Percentiles rank a stretch among this genome's conserved stretches.
These are phyloP conservation scores for Cardamine occulta DNA, from an alignment of 345 rosid species.

Conservation along the genomic window DNA sequence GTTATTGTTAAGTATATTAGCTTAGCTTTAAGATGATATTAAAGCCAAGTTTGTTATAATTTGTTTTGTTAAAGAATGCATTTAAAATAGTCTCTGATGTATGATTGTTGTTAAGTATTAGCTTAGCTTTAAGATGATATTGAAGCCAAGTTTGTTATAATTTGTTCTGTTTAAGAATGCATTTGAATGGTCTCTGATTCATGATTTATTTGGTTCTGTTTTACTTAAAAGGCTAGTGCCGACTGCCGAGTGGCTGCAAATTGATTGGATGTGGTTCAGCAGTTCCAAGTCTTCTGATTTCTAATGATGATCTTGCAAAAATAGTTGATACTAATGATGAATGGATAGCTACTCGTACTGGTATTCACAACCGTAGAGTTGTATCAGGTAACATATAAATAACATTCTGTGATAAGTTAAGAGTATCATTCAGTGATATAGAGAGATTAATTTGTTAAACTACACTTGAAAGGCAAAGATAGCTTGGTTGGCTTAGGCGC, in stretches of 20 bases:
- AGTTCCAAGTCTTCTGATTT: constrained; percentile 68
- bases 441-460: background rate
- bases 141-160: too few relatives aligned
- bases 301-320: constrained; percentile 89
- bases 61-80: background rate
- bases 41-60: background rate
- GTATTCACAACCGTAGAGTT: constrained; percentile 81
- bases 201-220: constrained; percentile 2
- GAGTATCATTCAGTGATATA: background rate
- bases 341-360: constrained; percentile 93
- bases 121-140: too few relatives aligned
- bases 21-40: background rate
- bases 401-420: background rate
- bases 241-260: constrained; percentile 91
- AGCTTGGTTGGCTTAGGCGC: constrained; percentile 59
- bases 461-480: constrained; percentile 69
- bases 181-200: constrained; percentile 20
- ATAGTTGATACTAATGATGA: constrained; percentile 87
- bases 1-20: background rate
- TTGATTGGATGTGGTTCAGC: constrained; percentile 94
- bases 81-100: constrained; percentile 21
- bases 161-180: background rate
- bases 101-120: background rate
- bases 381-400: constrained; percentile 57
- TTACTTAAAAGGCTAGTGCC: constrained; percentile 58